Base-by-base conservation (phyloP, 2,329 filamentous ascomycete species). In the Blumeriella jaapii region DNA sequence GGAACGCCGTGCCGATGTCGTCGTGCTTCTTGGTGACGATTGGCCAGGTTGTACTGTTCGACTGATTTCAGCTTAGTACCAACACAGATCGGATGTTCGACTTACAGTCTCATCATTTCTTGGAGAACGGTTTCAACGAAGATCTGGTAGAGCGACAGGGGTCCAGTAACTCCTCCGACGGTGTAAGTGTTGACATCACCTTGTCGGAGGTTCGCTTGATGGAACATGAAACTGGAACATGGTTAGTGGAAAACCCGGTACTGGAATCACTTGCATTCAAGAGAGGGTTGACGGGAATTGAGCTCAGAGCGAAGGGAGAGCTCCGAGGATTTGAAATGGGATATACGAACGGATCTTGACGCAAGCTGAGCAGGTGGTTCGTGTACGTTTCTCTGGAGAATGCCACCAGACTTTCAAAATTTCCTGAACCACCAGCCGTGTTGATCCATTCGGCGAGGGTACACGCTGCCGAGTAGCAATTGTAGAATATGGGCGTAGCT, bases 151-250 rank as follows among this genome's bases (percentile, higher is more conserved):
- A 49, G 35, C 18, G 46, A 46, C 6, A 41, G 39, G 2, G 42
- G 31, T 8, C 42, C 37, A 1, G 39, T 38, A 3, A 38, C 36
- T n/a, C 30, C 29, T 11, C 44, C 42, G 14, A 47, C 38, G 6
- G 37, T 45, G 19, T 25, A 36, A 11, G 8, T 31, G 9, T 24
- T 16, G 8, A 63, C 59, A 34, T 69, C 69, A 2, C 58, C 57
- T 23, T 67, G 62, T 35, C 70, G 63, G 35, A 69, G 51, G 50
- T 77, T 76, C 35, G 69, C 69, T 55, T 77, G 71, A 53, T 77
- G 72, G 61, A 77, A 62, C 40, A 43, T 43, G 25, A 32, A 3
- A 15, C 30, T 32, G 20, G 25, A 22, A 11, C 11, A 22, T 22
- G 6, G 20, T 22, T 22, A 22, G 20, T 11, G 6, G 20, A 22